Evolutionary conservation across 2,329 filamentous ascomycete genomes (phyloP).

Genomic region (Zasmidium angulare): DNA sequence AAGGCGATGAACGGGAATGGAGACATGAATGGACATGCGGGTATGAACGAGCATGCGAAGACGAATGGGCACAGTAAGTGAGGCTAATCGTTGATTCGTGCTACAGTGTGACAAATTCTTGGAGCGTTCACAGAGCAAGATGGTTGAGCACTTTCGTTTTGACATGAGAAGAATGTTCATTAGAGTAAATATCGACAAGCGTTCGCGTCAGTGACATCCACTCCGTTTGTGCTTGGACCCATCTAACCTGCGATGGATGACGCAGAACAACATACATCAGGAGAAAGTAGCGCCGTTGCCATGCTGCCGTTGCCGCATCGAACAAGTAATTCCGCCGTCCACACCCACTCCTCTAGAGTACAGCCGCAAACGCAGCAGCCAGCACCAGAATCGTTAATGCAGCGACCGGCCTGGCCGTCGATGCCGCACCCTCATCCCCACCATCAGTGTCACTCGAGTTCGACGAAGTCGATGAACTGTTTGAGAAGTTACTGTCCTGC

Average conservation of each 20-base stretch:
- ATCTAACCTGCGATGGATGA: background rate
- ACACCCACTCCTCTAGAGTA: background rate
- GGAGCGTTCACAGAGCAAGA: too few species aligned
- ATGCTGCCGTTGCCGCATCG: background rate
- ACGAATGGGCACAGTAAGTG: background rate
- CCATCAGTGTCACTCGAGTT: conserved; percentile 21
- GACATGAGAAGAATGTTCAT: background rate
- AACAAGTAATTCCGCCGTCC: background rate
- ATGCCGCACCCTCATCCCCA: conserved; percentile 24
- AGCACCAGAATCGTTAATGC: conserved; percentile 29
- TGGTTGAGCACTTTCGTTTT: background rate
- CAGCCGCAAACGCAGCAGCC: conserved; percentile 6
- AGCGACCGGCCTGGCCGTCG: conserved; percentile 40
- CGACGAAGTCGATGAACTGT: conserved; percentile 3
- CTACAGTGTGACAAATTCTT: too few species aligned
- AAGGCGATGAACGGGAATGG: background rate
- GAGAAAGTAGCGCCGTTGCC: background rate
- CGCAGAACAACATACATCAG: background rate
- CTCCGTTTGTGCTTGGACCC: too few species aligned
- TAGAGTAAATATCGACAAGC: background rate
- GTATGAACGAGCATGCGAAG: background rate
- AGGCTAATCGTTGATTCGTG: background rate
- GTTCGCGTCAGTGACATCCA: too few species aligned
- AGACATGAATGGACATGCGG: background rate
- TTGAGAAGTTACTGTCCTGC: conserved; percentile 17